Evolutionary conservation across 768 basidiomycete species (phyloP).

Genomic region (Rhodotorula babjevae): DNA sequence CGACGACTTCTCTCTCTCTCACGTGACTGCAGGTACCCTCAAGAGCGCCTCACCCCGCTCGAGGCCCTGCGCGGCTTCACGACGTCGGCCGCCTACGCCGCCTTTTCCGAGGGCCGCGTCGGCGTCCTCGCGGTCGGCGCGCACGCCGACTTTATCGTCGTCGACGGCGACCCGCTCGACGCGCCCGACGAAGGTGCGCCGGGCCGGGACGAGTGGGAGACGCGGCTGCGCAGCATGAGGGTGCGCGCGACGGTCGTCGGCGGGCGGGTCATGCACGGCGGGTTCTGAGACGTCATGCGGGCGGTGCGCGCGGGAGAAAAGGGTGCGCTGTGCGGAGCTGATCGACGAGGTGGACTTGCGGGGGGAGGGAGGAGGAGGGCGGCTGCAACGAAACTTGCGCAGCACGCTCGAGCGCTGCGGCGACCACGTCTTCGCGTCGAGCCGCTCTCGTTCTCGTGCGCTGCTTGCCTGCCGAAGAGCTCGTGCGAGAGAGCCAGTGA

Average conservation of each 20-base stretch:
- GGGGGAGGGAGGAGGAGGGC: too few species aligned
- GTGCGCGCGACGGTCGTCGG: slow-evolving; percentile 72
- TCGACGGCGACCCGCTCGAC: slow-evolving; percentile 73
- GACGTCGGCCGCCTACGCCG: slow-evolving; percentile 78
- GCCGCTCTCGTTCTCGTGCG: too few species aligned
- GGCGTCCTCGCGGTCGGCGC: slow-evolving; percentile 74
- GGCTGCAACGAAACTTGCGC: too few species aligned
- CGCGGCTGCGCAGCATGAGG: slow-evolving; percentile 55
- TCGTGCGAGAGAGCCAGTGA: too few species aligned
- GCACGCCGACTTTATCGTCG: slow-evolving; percentile 79
- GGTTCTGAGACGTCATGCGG: slow-evolving; percentile 7
- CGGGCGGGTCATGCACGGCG: slow-evolving; percentile 53
- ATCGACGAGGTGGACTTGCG: too few species aligned
- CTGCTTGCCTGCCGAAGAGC: too few species aligned
- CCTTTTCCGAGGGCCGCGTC: slow-evolving; percentile 64
- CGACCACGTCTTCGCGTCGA: too few species aligned
- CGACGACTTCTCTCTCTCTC: background rate
- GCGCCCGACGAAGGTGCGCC: background rate
- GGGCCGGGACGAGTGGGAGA: slow-evolving; percentile 50
- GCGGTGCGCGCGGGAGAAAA: too few species aligned
- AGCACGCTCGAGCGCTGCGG: too few species aligned
- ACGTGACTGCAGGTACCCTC: slow-evolving; percentile 58
- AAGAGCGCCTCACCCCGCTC: slow-evolving; percentile 67
- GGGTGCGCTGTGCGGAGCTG: too few species aligned
- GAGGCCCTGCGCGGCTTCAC: slow-evolving; percentile 82